Conservation (phyloP, 2,329 filamentous ascomycete species). For the Epichloe aotearoae region DNA sequence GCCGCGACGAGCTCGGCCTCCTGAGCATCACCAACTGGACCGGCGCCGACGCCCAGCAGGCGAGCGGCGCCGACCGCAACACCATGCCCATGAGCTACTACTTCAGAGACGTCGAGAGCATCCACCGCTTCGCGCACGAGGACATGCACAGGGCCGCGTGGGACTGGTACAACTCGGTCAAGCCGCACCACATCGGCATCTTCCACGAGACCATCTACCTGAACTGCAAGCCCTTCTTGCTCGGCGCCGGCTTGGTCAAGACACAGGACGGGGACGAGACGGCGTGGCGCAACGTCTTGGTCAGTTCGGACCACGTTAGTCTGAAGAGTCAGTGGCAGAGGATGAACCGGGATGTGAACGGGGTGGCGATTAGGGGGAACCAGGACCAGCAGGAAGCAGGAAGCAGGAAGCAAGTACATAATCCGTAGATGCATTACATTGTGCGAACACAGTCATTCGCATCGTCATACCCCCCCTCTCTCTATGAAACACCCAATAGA, state of each 20-base stretch:
- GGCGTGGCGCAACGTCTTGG: constrained; percentile 22
- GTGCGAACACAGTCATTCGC: not conserved
- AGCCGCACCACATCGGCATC: constrained; percentile 30
- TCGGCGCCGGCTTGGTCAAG: constrained; percentile 19
- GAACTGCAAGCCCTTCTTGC: constrained; percentile 25
- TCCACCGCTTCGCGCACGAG: constrained; percentile 39
- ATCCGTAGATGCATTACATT: not conserved
- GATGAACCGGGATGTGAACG: constrained; percentile 15
- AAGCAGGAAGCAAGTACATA: not conserved
- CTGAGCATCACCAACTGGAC: constrained; percentile 30
- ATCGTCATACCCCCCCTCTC: not conserved
- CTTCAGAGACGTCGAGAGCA: constrained; percentile 33
- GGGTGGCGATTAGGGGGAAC: constrained; percentile 1
- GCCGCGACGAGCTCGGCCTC: constrained; percentile 32
- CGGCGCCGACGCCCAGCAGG: constrained; percentile 5
- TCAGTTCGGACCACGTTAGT: constrained; percentile 17
- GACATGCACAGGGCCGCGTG: constrained; percentile 32
- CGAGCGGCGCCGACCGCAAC: constrained; percentile 24
- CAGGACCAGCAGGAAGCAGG: not conserved
- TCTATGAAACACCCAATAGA: constrained; percentile 3
- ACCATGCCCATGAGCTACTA: constrained; percentile 33
- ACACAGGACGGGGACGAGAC: constrained; percentile 8
- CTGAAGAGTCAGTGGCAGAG: constrained; percentile 23
- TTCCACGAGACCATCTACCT: constrained; percentile 43
- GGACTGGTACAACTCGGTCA: constrained; percentile 32